Evolutionary conservation across 768 basidiomycete genomes (phyloP).

Genomic region (Rhizopogon rudus): DNA sequence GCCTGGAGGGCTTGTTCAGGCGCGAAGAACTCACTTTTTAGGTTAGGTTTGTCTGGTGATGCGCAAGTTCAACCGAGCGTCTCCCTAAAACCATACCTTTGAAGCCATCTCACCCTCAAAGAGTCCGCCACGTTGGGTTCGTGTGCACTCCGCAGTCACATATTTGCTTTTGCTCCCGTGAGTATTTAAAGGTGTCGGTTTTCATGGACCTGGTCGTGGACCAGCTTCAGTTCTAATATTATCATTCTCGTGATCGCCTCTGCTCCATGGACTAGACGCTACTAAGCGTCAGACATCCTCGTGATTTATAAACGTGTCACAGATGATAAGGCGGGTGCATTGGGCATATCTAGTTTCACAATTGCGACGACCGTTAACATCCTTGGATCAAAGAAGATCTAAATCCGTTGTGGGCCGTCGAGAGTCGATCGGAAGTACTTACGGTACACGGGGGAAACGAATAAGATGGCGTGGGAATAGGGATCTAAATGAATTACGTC

Average conservation of each 20-base stretch:
- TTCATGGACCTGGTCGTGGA: not conserved
- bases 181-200: not conserved
- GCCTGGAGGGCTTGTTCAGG: slow-evolving; percentile 18
- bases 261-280: too few species aligned
- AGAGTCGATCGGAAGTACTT: not conserved
- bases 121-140: not conserved
- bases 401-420: too few species aligned
- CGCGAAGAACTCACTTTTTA: slow-evolving; percentile 9
- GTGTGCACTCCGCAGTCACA: not conserved
- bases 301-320: not conserved
- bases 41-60: not conserved
- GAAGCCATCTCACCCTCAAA: not conserved
- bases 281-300: not conserved
- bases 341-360: not conserved
- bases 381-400: too few species aligned
- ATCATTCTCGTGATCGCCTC: not conserved
- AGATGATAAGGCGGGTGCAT: not conserved
- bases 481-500: not conserved
- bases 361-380: not conserved
- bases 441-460: not conserved
- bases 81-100: not conserved
- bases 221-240: not conserved
- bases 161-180: too few species aligned
- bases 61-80: not conserved
- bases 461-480: not conserved